Evolutionary conservation across 768 basidiomycete genomes (phyloP), one percentile per base, ranked within the genome.

Genomic region (Amanita pallidorosea): DNA sequence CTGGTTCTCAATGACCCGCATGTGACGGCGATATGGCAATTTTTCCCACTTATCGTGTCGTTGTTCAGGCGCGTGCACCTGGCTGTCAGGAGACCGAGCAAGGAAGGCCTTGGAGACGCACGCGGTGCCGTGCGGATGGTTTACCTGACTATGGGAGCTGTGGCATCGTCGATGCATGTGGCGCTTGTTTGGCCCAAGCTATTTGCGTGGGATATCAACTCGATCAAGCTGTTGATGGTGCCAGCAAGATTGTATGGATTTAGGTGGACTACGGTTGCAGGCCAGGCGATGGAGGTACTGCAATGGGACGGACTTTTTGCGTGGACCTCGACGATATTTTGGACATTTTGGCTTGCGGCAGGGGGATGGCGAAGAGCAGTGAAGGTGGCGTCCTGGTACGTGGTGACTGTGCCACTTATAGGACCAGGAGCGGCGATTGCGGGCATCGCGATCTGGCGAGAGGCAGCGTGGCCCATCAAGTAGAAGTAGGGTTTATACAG

Each of bases 21-120:
- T 42, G 60, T 78, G 40, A 79, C 76, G 12, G 74, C 73, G 8
- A 61, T 73, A 29, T 81, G 79, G 79, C 79, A 80, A 54, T 54
- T 67, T 23, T 79, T 73, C 54, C 79, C 80, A 7, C 29, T 73
- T n/a, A 65, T 67, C 53, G 61, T 75, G 37, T 67, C 68, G n/a
- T 3, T 75, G n/a, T 70, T 72, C 1, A 62, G 68, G 25, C 56
- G 58, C 7, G 42, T 55, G 0, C 73, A 81, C 55, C 63, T 72
- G 13, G 36, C 68, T 36, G 55, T 74, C 47, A 69, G 74, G 20
- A 66, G 65, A n/a, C 52, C 64, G 13, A 5, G 67, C 64, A 45
- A 48, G 60, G 15, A 65, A 64, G 66, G 66, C 35, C 61, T 55
- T 3, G 25, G 31, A 8, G 22, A 41, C 12, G 47, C 15, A 15